These are phyloP conservation scores for Coemansia sp. DNA, from an alignment of 192 early-diverging fungal genomes.

Conservation along the genomic window DNA sequence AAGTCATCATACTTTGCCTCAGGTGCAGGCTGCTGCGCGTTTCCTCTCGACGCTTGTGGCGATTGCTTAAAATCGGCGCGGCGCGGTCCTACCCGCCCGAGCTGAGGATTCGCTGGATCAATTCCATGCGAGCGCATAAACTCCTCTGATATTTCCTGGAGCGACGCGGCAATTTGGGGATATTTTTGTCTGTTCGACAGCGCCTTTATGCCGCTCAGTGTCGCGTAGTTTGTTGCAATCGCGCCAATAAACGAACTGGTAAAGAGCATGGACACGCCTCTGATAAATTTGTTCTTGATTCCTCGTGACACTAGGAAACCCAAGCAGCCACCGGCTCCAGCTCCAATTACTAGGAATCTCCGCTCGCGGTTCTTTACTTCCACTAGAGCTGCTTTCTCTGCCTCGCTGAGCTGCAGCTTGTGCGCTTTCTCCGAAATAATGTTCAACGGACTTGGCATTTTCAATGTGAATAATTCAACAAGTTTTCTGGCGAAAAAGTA, in stretches of 20 bases:
- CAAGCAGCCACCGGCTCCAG: slow-evolving; percentile 14
- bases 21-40: not conserved
- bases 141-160: slow-evolving; percentile 31
- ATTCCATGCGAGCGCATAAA: slow-evolving; percentile 28
- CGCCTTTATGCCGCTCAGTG: slow-evolving; percentile 13
- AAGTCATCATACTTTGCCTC: not conserved
- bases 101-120: slow-evolving; percentile 32
- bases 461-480: not conserved
- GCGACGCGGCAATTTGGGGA: slow-evolving; percentile 34
- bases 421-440: slow-evolving; percentile 20
- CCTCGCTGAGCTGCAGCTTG: slow-evolving; percentile 27
- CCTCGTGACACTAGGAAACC: slow-evolving; percentile 30
- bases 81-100: slow-evolving; percentile 6
- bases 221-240: slow-evolving; percentile 1
- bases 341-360: slow-evolving; percentile 2
- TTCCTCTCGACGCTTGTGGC: slow-evolving; percentile 25
- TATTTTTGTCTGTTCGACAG: slow-evolving; percentile 32
- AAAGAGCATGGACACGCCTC: slow-evolving; percentile 20
- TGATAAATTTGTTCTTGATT: slow-evolving; percentile 6
- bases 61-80: slow-evolving; percentile 13
- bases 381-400: slow-evolving; percentile 18
- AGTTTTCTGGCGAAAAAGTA: not conserved
- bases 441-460: slow-evolving; percentile 22
- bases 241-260: slow-evolving; percentile 14
- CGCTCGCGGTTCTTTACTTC: slow-evolving; percentile 5